Evolutionary conservation across 306 rosid species (phyloP).

Genomic region (Betula pendula): DNA sequence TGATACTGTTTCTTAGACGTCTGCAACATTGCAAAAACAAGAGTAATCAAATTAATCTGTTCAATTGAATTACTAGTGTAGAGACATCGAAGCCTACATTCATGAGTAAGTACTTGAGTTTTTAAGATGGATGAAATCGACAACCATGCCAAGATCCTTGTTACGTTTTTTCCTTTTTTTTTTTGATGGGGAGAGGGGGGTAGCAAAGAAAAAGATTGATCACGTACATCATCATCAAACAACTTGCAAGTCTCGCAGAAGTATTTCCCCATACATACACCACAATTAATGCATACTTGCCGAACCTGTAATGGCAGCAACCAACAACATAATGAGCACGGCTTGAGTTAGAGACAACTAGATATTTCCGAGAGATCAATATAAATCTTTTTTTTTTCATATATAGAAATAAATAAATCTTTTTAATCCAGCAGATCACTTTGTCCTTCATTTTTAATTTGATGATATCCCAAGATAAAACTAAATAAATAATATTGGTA

Average conservation of each 20-base stretch:
- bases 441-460: neutral
- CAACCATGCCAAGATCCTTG: neutral
- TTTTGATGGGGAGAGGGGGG: neutral
- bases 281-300: constrained; percentile 75
- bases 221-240: constrained; percentile 71
- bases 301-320: constrained; percentile 58
- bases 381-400: neutral
- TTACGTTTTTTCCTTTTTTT: neutral
- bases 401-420: neutral
- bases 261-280: constrained; percentile 85
- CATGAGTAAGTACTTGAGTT: neutral
- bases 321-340: constrained; percentile 22
- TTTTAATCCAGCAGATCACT: neutral
- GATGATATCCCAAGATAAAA: neutral
- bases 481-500: neutral
- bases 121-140: neutral
- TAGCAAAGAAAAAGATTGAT: constrained; percentile 2
- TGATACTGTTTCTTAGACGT: constrained; percentile 79
- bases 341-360: neutral
- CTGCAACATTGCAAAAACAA: constrained; percentile 36
- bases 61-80: neutral
- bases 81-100: neutral
- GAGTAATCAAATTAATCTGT: neutral
- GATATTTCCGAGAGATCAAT: neutral
- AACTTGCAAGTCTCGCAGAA: constrained; percentile 81